Percentiles rank a stretch among this genome's conserved stretches.
Evolutionary conservation across 805 yeast genomes (phyloP).

Genomic region (Saccharomycopsis sp.): DNA sequence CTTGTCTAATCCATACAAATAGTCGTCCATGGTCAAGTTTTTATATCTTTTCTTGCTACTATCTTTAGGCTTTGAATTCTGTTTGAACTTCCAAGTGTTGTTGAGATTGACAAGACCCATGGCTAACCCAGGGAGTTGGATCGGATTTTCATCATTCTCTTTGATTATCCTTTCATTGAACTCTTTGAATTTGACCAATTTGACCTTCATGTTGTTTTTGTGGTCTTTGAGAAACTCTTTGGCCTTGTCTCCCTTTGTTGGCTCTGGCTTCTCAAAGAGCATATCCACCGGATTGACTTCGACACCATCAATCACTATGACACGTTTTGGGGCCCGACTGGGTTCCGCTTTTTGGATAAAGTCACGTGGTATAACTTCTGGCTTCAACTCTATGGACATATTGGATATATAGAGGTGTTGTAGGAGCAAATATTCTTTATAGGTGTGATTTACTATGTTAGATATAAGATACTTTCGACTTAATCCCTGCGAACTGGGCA

Average conservation of each 20-base stretch:
- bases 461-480: no score
- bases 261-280: constrained; percentile 10
- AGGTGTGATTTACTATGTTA: no score
- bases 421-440: no score
- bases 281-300: constrained; percentile 20
- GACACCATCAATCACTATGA: constrained; percentile 17
- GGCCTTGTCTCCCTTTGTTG: constrained; percentile 14
- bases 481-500: no score
- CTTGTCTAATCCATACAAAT: neutral
- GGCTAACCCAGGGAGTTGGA: neutral
- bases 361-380: constrained; percentile 10
- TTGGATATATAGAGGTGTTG: neutral
- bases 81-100: neutral
- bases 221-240: constrained; percentile 5
- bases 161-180: constrained; percentile 7
- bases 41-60: neutral
- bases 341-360: neutral
- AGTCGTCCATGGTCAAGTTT: neutral
- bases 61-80: neutral
- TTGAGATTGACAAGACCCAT: neutral
- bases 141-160: constrained; percentile 6
- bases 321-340: neutral
- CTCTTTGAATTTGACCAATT: constrained; percentile 11
- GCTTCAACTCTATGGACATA: neutral
- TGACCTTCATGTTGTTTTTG: neutral